Evolutionary conservation across 2,329 filamentous ascomycete species (phyloP).

Genomic region (Fusarium sororula): DNA sequence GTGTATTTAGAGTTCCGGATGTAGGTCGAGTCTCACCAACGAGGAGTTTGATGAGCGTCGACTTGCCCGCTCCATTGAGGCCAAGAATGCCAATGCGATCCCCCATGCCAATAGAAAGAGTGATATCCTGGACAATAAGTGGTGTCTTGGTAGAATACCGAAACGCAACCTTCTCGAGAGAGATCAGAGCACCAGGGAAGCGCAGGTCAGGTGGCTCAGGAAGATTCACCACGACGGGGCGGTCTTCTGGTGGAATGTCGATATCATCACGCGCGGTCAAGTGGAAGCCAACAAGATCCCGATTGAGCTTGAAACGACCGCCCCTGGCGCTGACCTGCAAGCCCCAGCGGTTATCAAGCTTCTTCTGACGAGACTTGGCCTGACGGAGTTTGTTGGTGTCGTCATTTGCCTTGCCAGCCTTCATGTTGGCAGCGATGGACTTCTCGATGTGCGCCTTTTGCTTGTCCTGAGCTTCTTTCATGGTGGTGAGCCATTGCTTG

Average conservation of each 20-base stretch:
- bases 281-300: constrained; percentile 74
- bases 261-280: constrained; percentile 70
- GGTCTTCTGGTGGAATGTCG: constrained; percentile 72
- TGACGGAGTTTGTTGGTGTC: constrained; percentile 89
- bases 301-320: constrained; percentile 81
- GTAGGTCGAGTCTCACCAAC: constrained; percentile 68
- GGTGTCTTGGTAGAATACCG: constrained; percentile 60
- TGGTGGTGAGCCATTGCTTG: constrained; percentile 72
- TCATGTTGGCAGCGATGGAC: constrained; percentile 78
- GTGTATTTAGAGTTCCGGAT: constrained; percentile 68
- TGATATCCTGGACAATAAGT: constrained; percentile 68
- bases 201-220: constrained; percentile 74
- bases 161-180: constrained; percentile 74
- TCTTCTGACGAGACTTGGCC: constrained; percentile 85
- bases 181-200: constrained; percentile 78
- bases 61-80: constrained; percentile 84
- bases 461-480: constrained; percentile 84
- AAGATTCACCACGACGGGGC: constrained; percentile 64
- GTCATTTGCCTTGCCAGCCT: constrained; percentile 77
- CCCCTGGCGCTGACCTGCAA: constrained; percentile 77
- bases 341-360: constrained; percentile 83
- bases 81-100: constrained; percentile 80
- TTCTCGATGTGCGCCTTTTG: constrained; percentile 84
- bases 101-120: constrained; percentile 75
- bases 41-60: constrained; percentile 77